Base-by-base conservation (phyloP, 2,329 filamentous ascomycete species). In the Didymella pomorum region DNA sequence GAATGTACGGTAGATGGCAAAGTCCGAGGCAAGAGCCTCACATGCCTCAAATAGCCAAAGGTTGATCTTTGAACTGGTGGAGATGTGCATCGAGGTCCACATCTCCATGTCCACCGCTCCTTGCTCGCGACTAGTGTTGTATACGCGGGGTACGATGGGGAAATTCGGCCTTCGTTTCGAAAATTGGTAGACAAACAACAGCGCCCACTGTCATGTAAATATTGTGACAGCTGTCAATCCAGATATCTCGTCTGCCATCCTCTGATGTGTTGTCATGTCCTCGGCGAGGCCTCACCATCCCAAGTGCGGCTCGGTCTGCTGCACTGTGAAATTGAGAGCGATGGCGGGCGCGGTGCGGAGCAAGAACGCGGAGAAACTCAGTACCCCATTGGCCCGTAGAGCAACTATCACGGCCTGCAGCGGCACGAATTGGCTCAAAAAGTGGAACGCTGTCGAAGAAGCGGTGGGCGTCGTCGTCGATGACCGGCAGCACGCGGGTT, bases 391-490 rank as follows among this genome's bases (percentile, higher is more conserved):
- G 72, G 72, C 61, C 50, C 64, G 29, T 37, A 33, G 23, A 47
- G 33, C 41, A 41, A 23, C 52, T 60, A 56, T 51, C 42, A 64
- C 64, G 61, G 66, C 45, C 58, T 61, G 54, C 25, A 44, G 59
- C 63, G 63, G 58, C 61, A 67, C 57, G 23, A 44, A 59, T 52
- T 69, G 66, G 63, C 53, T 61, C 53, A 49, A 62, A 66, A 70
- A 69, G 66, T 71, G 66, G 69, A 70, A 55, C 58, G 50, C 60
- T 45, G 56, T 61, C 51, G 48, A 67, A 73, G 63, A 69, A 66
- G 71, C 72, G 72, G 71, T 74, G 71, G 68, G 63, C 52, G 55
- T 52, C 33, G 56, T 64, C 60, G 56, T 64, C 61, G 65, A 58
- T 67, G 58, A 58, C 64, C 71, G 70, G 70, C 67, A 67, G 61